Conservation (phyloP, 169 alveolate genomes). For the Cyclospora cayetanensis region DNA sequence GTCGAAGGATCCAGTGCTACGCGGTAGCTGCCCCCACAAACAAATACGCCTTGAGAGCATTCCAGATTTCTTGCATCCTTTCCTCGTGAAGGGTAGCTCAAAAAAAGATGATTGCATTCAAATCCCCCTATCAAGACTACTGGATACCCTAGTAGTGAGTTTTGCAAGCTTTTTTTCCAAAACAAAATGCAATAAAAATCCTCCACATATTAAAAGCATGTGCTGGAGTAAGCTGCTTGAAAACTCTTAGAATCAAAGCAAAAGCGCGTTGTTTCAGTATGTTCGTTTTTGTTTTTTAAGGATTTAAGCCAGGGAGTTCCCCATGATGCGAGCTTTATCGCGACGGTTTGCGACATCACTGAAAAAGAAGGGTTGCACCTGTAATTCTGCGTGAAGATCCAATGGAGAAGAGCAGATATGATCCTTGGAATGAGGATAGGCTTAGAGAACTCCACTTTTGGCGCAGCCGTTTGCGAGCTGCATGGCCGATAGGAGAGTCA, state of each 20-base stretch:
- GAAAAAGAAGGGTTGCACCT: slow-evolving; percentile 23
- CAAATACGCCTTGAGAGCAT: slow-evolving; percentile 17
- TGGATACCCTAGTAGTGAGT: slow-evolving; percentile 50
- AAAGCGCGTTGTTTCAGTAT: no score
- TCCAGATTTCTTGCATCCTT: slow-evolving; percentile 52
- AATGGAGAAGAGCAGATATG: no score
- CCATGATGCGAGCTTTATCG: slow-evolving; percentile 47
- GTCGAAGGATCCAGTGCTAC: slow-evolving; percentile 29
- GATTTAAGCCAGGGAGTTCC: slow-evolving; percentile 57
- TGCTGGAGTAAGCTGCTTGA: no score
- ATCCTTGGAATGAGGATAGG: no score
- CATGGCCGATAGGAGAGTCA: no score
- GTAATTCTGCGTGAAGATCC: not conserved
- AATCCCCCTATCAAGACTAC: slow-evolving; percentile 13
- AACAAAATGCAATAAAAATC: no score
- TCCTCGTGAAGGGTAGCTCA: not conserved
- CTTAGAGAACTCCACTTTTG: no score
- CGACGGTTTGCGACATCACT: slow-evolving; percentile 41
- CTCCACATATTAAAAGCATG: no score
- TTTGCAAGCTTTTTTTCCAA: no score
- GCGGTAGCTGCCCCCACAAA: slow-evolving; percentile 15
- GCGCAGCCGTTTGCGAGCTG: no score
- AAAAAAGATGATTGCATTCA: not conserved
- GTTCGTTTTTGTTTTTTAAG: not conserved
- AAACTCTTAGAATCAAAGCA: no score